Percentiles rank a stretch among this genome's conserved stretches.
Evolutionary conservation across 2,329 filamentous ascomycete species (phyloP).

Genomic region (Penicillium italicum): DNA sequence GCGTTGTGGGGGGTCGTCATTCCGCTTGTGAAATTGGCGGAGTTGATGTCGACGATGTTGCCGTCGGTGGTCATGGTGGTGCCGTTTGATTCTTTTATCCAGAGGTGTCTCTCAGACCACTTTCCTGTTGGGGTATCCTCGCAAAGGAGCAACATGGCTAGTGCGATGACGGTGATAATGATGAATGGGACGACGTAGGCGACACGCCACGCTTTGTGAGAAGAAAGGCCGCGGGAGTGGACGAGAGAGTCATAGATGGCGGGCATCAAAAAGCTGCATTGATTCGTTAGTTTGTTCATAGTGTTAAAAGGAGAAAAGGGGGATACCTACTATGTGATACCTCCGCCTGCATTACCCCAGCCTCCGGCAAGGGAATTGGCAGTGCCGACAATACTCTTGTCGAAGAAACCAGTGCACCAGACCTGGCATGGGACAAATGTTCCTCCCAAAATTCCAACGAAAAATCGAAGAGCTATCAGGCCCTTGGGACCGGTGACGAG

Average conservation of each 20-base stretch:
- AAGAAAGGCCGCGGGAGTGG: conserved; percentile 53
- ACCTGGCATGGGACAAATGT: conserved; percentile 66
- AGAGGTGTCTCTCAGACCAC: conserved; percentile 69
- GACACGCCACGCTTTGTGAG: conserved; percentile 75
- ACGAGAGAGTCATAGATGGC: conserved; percentile 78
- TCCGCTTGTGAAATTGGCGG: conserved; percentile 21
- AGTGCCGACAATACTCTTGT: conserved; percentile 86
- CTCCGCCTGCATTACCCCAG: conserved; percentile 82
- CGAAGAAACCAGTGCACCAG: conserved; percentile 89
- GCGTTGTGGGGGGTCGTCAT: conserved; percentile 22
- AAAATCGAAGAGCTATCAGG: conserved; percentile 44
- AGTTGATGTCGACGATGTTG: conserved; percentile 32
- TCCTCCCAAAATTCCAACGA: conserved; percentile 44
- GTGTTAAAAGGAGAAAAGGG: background rate
- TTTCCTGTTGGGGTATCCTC: conserved; percentile 78
- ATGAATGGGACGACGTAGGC: conserved; percentile 81
- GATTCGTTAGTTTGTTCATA: conserved; percentile 1
- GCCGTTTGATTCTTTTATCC: conserved; percentile 45
- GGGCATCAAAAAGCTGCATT: conserved; percentile 72
- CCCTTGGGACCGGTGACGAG: conserved; percentile 64
- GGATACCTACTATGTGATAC: conserved; percentile 66
- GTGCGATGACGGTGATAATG: conserved; percentile 63
- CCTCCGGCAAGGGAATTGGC: conserved; percentile 83
- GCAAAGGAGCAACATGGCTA: conserved; percentile 69
- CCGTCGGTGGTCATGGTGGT: conserved; percentile 19